These are phyloP conservation scores for Pseudofabraea citricarpa DNA, from an alignment of 2,329 filamentous ascomycete genomes.

Conservation along the genomic window DNA sequence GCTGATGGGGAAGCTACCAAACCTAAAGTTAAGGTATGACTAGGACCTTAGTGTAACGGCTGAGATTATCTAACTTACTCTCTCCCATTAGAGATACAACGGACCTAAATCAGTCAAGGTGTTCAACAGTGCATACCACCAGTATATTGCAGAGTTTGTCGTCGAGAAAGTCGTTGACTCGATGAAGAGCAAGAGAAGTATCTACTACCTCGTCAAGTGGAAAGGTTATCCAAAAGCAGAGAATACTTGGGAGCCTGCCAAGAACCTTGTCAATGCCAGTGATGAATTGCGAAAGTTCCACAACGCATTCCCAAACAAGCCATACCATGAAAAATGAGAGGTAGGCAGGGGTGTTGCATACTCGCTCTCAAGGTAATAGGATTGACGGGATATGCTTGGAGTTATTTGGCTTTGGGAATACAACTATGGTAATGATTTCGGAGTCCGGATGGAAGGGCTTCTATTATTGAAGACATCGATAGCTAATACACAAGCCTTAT, in stretches of 20 bases:
- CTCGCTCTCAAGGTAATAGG: not conserved
- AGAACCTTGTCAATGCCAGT: conserved; percentile 7
- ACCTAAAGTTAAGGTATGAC: too few species aligned
- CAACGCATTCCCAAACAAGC: conserved; percentile 4
- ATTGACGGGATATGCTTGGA: not conserved
- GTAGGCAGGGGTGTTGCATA: not conserved
- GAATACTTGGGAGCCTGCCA: conserved; percentile 15
- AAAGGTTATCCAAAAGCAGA: conserved; percentile 4
- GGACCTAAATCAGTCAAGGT: too few species aligned
- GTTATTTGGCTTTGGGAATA: not conserved
- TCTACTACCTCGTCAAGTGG: conserved; percentile 12
- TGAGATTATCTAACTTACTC: too few species aligned
- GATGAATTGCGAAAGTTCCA: conserved; percentile 8
- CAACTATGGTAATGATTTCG: not conserved
- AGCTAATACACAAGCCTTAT: not conserved
- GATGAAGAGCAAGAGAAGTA: conserved; percentile 1
- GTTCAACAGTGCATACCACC: too few species aligned
- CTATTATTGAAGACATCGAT: not conserved
- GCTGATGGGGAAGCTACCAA: too few species aligned
- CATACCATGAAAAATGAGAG: not conserved
- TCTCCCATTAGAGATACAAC: too few species aligned
- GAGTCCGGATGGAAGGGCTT: not conserved
- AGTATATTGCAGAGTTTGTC: conserved; percentile 11
- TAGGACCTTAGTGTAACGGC: too few species aligned
- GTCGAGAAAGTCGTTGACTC: conserved; percentile 12